phyloP scores from a whole-genome alignment of 805 yeast genomes.

The Wickerhamomyces canadensis region DNA sequence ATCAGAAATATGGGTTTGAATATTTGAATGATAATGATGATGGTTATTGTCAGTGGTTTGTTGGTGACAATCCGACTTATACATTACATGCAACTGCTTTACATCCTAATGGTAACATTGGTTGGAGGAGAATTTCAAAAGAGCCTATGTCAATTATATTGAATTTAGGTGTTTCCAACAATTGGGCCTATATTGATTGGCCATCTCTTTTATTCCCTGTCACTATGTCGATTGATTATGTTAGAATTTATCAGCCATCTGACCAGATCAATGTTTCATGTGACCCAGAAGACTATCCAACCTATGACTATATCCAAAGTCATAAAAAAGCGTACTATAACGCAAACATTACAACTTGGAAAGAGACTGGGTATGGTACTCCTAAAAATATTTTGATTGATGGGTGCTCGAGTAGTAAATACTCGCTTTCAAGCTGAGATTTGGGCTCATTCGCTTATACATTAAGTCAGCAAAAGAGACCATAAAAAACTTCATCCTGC shows the following conservation, averaged over 20 bases:
- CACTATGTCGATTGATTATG: constrained; percentile 73
- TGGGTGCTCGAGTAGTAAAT: constrained; percentile 36
- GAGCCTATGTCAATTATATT: constrained; percentile 91
- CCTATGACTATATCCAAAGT: constrained; percentile 68
- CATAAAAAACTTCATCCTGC: too few relatives aligned
- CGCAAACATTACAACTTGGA: constrained; percentile 71
- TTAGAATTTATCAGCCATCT: constrained; percentile 85
- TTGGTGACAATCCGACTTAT: constrained; percentile 74
- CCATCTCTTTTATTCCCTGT: constrained; percentile 72
- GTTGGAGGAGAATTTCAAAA: constrained; percentile 71
- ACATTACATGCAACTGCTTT: constrained; percentile 70
- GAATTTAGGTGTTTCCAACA: constrained; percentile 86
- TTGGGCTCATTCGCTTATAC: too few relatives aligned
- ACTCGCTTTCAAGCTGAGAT: constrained; percentile 3
- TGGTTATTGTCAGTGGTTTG: constrained; percentile 84
- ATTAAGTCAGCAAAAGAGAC: too few relatives aligned
- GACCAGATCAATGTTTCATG: constrained; percentile 61
- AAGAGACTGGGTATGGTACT: constrained; percentile 59
- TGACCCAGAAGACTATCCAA: constrained; percentile 84
- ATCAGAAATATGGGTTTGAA: constrained; percentile 75
- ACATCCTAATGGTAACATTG: constrained; percentile 88
- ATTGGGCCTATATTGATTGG: constrained; percentile 96
- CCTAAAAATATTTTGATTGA: constrained; percentile 62
- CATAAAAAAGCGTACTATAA: constrained; percentile 69
- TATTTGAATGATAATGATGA: constrained; percentile 60